Base-by-base conservation (phyloP, 2,329 filamentous ascomycete species). In the Whalleya microplaca region DNA sequence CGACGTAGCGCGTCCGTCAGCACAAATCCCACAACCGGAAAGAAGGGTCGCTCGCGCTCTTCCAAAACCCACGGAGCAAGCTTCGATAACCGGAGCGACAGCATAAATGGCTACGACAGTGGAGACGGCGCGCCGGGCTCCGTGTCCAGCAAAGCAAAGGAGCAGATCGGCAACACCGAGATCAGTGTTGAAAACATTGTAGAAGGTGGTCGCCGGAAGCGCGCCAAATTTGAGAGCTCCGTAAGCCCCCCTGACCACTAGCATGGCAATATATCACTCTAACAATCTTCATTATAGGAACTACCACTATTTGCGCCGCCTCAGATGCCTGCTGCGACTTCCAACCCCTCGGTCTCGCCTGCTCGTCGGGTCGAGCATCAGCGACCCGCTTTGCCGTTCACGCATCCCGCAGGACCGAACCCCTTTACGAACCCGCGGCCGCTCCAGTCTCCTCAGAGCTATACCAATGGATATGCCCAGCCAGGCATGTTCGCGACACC, bases 101-200 rank as follows among this genome's bases (percentile, higher is more conserved):
- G 81, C 65, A 72, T 84, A 64, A 87, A 87, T 66, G 88, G 87
- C 59, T 95, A 95, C 74, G 96, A 91, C 76, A 96, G 93, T 73
- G 93, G 90, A 66, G 92, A 96, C 64, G 89, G 87, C 59, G 91
- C 88, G 23, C 84, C 90, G 59, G 89, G 86, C 64, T 93, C 91
- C 53, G 82, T 89, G 64, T 89, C 89, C 56, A 88, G 90, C 68
- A 90, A 90, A 73, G 85, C 83, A 66, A 92, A 91, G 74, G 93
- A 97, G 69, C 89, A 92, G 63, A 85, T 96, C 68, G 92, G 91
- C 47, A 97, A 92, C 72, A 96, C 95, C 16, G 95, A 99, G 67
- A 99, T 99, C 71, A 98, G 94, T 73, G 86, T 97, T 66, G 93
- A 97, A 67, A 99, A 99, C 73, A 98, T 99, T 74, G 90, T 99